These are phyloP conservation scores for Castanospermum australe DNA, from an alignment of 306 rosid species.

Conservation along the genomic window DNA sequence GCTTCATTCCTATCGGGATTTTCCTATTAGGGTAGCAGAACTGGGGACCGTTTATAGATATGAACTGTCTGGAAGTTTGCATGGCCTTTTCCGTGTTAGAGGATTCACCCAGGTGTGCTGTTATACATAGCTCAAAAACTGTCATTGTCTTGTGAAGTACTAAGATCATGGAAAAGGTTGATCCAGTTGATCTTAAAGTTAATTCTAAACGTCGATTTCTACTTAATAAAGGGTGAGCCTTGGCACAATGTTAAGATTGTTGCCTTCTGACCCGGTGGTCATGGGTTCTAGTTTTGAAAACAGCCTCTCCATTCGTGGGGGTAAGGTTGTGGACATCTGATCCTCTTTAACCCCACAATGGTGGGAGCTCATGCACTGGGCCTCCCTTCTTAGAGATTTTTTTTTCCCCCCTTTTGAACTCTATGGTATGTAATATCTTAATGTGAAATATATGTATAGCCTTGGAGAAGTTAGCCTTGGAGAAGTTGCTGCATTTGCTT, in stretches of 20 bases:
- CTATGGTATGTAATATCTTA: not conserved
- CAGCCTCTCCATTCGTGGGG: too few species aligned
- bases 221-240: not conserved
- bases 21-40: slow-evolving; percentile 90
- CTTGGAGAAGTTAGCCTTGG: not conserved
- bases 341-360: too few species aligned
- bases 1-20: slow-evolving; percentile 87
- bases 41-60: slow-evolving; percentile 96
- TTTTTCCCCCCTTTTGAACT: not conserved
- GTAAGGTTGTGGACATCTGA: too few species aligned
- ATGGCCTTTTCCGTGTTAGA: slow-evolving; percentile 95
- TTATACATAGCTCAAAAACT: slow-evolving; percentile 2
- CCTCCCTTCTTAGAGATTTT: not conserved
- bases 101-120: slow-evolving; percentile 88
- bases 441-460: slow-evolving; percentile 3
- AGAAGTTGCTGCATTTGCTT: not conserved
- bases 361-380: not conserved
- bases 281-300: too few species aligned
- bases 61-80: slow-evolving; percentile 94
- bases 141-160: slow-evolving; percentile 16
- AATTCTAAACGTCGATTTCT: not conserved
- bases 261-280: too few species aligned
- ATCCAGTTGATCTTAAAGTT: not conserved
- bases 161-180: not conserved
- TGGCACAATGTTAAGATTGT: not conserved